phyloP scores from a whole-genome alignment of 106 monocot genomes.

The Acorus gramineus region DNA sequence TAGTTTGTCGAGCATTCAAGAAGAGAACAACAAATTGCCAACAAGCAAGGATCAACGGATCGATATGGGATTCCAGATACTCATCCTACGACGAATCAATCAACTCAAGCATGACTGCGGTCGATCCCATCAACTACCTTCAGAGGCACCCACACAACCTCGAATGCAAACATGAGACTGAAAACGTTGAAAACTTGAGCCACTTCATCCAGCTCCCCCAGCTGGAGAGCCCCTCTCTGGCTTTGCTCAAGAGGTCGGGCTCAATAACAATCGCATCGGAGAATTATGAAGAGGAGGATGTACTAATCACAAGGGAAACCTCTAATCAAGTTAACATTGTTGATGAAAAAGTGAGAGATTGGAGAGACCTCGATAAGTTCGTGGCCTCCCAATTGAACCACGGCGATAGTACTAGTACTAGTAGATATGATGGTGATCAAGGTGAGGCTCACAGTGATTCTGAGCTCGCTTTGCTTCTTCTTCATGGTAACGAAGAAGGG shows the following conservation, averaged over 20 bases:
- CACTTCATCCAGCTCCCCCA: conserved; percentile 58
- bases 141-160: conserved; percentile 9
- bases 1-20: conserved; percentile 89
- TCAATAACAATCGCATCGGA: neutral
- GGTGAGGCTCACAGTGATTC: conserved; percentile 8
- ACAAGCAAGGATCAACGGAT: conserved; percentile 8
- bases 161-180: conserved; percentile 52
- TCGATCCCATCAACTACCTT: conserved; percentile 19
- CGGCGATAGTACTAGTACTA: conserved; percentile 16
- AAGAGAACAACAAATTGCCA: conserved; percentile 37
- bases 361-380: conserved; percentile 80
- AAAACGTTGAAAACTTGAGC: conserved; percentile 13
- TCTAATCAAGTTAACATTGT: neutral
- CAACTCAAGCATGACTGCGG: conserved; percentile 6
- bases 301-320: neutral
- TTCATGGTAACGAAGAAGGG: conserved; percentile 15
- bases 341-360: conserved; percentile 44
- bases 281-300: conserved; percentile 18
- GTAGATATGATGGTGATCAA: neutral
- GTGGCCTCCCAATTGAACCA: conserved; percentile 80
- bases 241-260: conserved; percentile 5
- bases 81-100: conserved; percentile 14
- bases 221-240: conserved; percentile 60
- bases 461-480: conserved; percentile 22
- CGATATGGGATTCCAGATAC: conserved; percentile 30